phyloP scores from a whole-genome alignment of 1,139 yeast species.

The Nematodospora anomalae region DNA sequence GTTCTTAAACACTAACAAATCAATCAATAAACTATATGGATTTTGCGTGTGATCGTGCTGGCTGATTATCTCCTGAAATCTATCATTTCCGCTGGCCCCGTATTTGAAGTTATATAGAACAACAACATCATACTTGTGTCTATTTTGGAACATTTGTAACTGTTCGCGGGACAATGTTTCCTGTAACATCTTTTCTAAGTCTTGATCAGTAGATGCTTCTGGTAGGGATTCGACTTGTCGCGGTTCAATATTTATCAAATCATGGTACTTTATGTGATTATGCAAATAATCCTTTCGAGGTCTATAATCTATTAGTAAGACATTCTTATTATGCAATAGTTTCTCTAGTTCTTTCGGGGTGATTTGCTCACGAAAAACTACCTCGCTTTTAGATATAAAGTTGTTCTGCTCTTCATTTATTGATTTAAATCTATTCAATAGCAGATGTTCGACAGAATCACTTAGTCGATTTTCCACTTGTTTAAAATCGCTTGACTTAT shows the following conservation, averaged over 20 bases:
- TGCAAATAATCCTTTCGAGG: slow-evolving; percentile 55
- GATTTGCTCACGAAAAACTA: slow-evolving; percentile 5
- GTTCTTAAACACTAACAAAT: slow-evolving; percentile 47
- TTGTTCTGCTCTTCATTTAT: slow-evolving; percentile 8
- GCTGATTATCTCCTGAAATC: slow-evolving; percentile 28
- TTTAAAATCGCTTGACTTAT: slow-evolving; percentile 17
- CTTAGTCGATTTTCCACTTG: slow-evolving; percentile 7
- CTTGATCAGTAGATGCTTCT: slow-evolving; percentile 47
- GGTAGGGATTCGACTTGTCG: slow-evolving; percentile 5
- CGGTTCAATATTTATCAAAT: slow-evolving; percentile 74
- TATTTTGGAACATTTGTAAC: slow-evolving; percentile 46
- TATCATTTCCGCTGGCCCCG: slow-evolving; percentile 27
- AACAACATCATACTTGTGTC: slow-evolving; percentile 58
- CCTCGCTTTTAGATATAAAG: neutral
- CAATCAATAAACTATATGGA: slow-evolving; percentile 53
- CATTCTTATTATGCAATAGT: slow-evolving; percentile 4
- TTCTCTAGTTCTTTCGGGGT: slow-evolving; percentile 10
- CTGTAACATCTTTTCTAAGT: slow-evolving; percentile 58
- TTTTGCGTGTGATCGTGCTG: slow-evolving; percentile 21
- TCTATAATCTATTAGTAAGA: slow-evolving; percentile 67
- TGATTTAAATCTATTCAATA: slow-evolving; percentile 22
- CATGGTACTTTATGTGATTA: slow-evolving; percentile 56
- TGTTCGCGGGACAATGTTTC: slow-evolving; percentile 56
- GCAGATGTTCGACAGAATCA: slow-evolving; percentile 19
- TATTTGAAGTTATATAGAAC: slow-evolving; percentile 57